Base-by-base conservation (phyloP, 2,329 filamentous ascomycete genomes). In the Alternaria gansuensis region DNA sequence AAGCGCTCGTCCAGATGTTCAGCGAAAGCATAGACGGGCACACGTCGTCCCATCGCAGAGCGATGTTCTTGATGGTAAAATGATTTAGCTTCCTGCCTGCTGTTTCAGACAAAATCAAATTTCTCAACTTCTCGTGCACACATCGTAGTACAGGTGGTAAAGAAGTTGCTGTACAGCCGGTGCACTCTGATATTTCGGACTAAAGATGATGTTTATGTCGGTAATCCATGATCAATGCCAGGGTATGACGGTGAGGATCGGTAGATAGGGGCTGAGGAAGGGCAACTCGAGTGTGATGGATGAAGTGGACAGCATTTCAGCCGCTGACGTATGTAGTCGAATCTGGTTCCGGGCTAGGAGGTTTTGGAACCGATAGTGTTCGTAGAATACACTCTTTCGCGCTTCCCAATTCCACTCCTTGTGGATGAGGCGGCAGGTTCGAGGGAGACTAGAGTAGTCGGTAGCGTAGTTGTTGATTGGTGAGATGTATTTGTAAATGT, bases 401-500 rank as follows among this genome's bases (percentile, higher is more conserved):
- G 28, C 40, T 45, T 53, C 51, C 10, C 34, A 6, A 4, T 28
- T 29, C 21, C 24, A 53, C 44, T 53, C 51, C 17, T 17, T 33
- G 31, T 23, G 51, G 31, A 53, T 31, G n/a, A 31, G 26, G 11
- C 4, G 40, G 17, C 51, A 53, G 5, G 40, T 23, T 24, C 11
- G 40, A 1, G n/a, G 24, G 21, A 53, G n/a, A 24, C 40, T 13
- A 3, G 51, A 36, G 17, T 45, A 45, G 1, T 36, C 13, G 21
- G 29, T 8, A 6, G 24, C 4, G 5, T 29, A 11, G n/a, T 24
- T 45, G 31, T 9, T 3, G 3, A 11, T 24, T 3, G 40, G 31
- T 17, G 31, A 36, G 29, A 53, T 13, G 31, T 53, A 14, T 4
- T 28, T 17, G 24, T 53, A 53, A 41, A 45, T 37, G 14, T 53